Evolutionary conservation across 768 basidiomycete genomes (phyloP).

Genomic region (Mycena vulgaris): DNA sequence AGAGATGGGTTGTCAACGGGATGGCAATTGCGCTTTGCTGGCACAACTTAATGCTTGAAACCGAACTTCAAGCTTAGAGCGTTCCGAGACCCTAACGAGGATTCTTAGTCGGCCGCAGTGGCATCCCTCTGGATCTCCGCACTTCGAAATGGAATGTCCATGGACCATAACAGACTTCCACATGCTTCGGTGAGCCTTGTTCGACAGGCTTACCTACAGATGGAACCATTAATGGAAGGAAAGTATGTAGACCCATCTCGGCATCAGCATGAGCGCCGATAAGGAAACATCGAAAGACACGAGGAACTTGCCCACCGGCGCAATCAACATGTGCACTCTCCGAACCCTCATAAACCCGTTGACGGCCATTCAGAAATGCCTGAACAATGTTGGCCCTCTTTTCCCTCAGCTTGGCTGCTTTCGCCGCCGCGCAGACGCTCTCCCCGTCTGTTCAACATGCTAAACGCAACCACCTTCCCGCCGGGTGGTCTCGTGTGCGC

Average conservation of each 20-base stretch:
- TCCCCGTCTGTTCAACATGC: constrained; percentile 61
- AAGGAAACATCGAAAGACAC: constrained; percentile 2
- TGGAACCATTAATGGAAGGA: constrained; percentile 17
- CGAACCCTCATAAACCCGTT: constrained; percentile 7
- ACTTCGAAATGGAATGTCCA: neutral
- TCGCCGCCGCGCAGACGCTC: constrained; percentile 34
- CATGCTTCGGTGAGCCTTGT: neutral
- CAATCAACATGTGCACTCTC: constrained; percentile 6
- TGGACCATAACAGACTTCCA: too few relatives aligned
- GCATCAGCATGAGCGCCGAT: neutral
- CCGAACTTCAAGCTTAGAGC: too few relatives aligned
- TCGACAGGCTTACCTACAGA: constrained; percentile 10
- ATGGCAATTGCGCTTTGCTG: neutral
- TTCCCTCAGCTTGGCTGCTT: constrained; percentile 21
- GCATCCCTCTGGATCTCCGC: neutral
- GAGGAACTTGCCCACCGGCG: neutral
- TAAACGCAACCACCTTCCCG: constrained; percentile 54
- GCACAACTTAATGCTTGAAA: too few relatives aligned
- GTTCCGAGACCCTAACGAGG: neutral
- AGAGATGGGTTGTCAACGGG: neutral
- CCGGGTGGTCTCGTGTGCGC: constrained; percentile 58
- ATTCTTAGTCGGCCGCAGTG: too few relatives aligned
- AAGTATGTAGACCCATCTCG: neutral
- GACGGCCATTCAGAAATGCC: neutral
- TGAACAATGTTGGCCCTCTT: constrained; percentile 31